Conservation (phyloP, 176 grass and related monocot genomes). For the Oryza longistaminata region DNA sequence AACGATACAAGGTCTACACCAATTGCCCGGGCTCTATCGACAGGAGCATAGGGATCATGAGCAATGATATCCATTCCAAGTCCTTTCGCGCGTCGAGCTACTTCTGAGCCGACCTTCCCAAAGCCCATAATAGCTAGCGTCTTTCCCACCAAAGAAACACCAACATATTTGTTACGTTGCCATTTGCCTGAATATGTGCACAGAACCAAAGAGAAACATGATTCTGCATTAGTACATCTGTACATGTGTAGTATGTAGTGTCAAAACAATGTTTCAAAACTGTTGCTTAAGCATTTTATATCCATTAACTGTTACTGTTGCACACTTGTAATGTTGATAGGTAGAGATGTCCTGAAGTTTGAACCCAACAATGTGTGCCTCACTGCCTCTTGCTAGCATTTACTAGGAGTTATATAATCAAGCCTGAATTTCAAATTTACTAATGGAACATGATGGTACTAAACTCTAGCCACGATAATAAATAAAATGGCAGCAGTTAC, state of each 20-base stretch:
- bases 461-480: background rate
- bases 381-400: background rate
- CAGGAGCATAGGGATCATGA: constrained; percentile 85
- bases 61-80: constrained; percentile 78
- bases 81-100: constrained; percentile 79
- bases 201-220: background rate
- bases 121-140: constrained; percentile 87
- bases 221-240: background rate
- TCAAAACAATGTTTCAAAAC: background rate
- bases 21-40: constrained; percentile 75
- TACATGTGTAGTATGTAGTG: background rate
- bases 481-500: background rate
- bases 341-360: background rate
- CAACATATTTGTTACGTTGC: constrained; percentile 75
- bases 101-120: constrained; percentile 91
- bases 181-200: constrained; percentile 68
- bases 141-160: constrained; percentile 86
- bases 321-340: background rate
- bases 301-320: background rate
- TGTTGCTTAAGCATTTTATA: background rate
- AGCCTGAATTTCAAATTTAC: background rate
- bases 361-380: background rate
- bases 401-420: background rate
- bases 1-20: constrained; percentile 83
- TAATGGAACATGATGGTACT: background rate